Base-by-base conservation (phyloP, 495 filamentous ascomycete species). In the Neurospora tetrasperma region DNA sequence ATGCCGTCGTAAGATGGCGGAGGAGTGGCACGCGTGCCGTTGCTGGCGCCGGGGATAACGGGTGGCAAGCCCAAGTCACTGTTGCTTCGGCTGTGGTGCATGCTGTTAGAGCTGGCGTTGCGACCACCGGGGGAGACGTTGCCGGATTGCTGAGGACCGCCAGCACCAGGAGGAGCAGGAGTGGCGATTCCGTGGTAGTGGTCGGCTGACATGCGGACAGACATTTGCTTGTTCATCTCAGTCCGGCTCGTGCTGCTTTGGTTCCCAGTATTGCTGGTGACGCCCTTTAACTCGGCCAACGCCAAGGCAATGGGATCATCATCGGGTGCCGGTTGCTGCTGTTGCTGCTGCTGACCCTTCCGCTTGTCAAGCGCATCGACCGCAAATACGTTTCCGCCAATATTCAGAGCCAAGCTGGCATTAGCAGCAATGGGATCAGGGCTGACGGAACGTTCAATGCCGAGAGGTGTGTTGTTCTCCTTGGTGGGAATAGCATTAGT, bases 351-450 rank as follows among this genome's bases (percentile, higher is more conserved):
- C 3, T 78, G 71, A 69, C 81, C 81, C 46, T 78, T 82, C 54
- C 80, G 80, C 11, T 79, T 80, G 71, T 95, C 93, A 0, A 94
- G 92, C 7, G 92, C 92, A n/a, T 93, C 92, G 9, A 99, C 94
- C 76, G 97, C 90, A 82, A 99, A 98, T 35, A 98, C 94, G 76
- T 98, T 99, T 77, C 93, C 91, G 9, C 96, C 96, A 20, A 99
- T 88, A 79, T 97, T 97, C n/a, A 99, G 86, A 68, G 97, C 95
- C 78, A 98, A 90, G 80, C 92, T 97, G 66, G 96, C 92, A 44
- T 94, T 88, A 42, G 96, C 94, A 79, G 97, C 95, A 40, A 95
- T 94, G 4, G 94, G 96, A 70, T 99, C 96, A 2, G 94, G 93
- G 77, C 91, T 85, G 69, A 77, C 80, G 39, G 81, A 84, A 73